Percentiles rank a stretch among this genome's conserved stretches.
Conservation (phyloP, 768 basidiomycete species). For the Amanita subjunquillea region DNA sequence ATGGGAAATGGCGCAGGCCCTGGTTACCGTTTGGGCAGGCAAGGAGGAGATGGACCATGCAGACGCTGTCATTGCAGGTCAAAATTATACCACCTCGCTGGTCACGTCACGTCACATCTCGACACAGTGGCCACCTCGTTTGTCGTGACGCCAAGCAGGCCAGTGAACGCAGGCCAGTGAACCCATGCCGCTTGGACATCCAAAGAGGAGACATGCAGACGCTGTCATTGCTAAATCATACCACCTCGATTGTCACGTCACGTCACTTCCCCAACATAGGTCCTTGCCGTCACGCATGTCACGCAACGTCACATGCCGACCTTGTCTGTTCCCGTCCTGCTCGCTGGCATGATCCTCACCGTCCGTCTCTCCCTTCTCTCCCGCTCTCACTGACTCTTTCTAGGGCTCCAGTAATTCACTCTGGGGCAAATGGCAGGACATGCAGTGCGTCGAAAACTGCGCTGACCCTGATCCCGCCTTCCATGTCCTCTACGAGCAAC, state of each 20-base stretch:
- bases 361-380: conserved; percentile 21
- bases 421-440: conserved; percentile 89
- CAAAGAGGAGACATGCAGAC: no score
- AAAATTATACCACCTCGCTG: neutral
- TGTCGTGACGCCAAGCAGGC: no score
- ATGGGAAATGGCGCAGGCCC: conserved; percentile 62
- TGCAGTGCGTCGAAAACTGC: conserved; percentile 98
- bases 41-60: conserved; percentile 64
- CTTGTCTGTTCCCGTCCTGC: conserved; percentile 66
- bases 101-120: no score
- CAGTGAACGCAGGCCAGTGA: no score
- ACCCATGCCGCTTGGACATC: no score
- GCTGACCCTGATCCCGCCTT: conserved; percentile 44
- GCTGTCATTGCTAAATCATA: no score
- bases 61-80: neutral
- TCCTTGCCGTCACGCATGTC: neutral
- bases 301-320: conserved; percentile 21
- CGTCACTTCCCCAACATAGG: no score
- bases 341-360: conserved; percentile 89
- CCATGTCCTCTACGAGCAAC: conserved; percentile 83
- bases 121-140: no score
- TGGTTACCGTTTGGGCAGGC: conserved; percentile 31
- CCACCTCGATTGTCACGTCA: no score
- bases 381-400: neutral
- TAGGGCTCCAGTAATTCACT: conserved; percentile 76